Evolutionary conservation across 1,284 basidiomycete genomes (phyloP).

Genomic region (Boletus mariae): DNA sequence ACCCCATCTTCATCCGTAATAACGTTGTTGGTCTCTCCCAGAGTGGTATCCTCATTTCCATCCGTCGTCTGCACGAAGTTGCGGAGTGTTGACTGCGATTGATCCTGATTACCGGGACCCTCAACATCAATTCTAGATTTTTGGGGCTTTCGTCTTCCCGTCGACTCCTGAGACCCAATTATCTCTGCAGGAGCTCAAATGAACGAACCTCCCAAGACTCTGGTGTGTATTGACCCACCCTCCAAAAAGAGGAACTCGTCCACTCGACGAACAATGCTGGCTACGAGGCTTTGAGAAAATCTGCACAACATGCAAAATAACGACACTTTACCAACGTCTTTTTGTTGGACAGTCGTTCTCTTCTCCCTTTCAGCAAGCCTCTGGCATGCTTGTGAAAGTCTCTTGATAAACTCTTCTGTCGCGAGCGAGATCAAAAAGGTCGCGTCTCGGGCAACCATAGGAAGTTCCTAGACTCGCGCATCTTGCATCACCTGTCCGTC

Average conservation of each 20-base stretch:
- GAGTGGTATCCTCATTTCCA: slow-evolving; percentile 20
- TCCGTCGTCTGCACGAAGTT: slow-evolving; percentile 37
- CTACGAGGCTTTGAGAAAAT: slow-evolving; percentile 34
- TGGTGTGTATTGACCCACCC: slow-evolving; percentile 40
- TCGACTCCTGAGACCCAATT: slow-evolving; percentile 47
- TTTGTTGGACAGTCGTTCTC: slow-evolving; percentile 63
- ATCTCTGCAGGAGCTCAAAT: slow-evolving; percentile 41
- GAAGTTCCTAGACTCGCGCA: slow-evolving; percentile 53
- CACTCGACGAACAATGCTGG: slow-evolving; percentile 55
- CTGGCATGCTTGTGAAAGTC: slow-evolving; percentile 58
- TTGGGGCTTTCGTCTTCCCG: slow-evolving; percentile 40
- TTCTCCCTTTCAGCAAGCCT: slow-evolving; percentile 59
- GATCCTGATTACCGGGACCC: slow-evolving; percentile 14
- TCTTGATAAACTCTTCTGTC: slow-evolving; percentile 74
- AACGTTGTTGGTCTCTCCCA: slow-evolving; percentile 18
- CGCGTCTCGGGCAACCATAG: slow-evolving; percentile 69
- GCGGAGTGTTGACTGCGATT: slow-evolving; percentile 40
- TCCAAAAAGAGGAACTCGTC: slow-evolving; percentile 76
- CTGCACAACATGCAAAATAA: not conserved
- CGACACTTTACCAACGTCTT: slow-evolving; percentile 57
- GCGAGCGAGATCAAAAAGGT: slow-evolving; percentile 70
- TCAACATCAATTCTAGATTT: slow-evolving; percentile 27
- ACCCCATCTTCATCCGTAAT: slow-evolving; percentile 34
- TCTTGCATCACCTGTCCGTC: not conserved
- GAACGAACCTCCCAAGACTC: not conserved